Evolutionary conservation across 2,329 filamentous ascomycete species (phyloP).

Genomic region (Ophiostoma fasciatum): DNA sequence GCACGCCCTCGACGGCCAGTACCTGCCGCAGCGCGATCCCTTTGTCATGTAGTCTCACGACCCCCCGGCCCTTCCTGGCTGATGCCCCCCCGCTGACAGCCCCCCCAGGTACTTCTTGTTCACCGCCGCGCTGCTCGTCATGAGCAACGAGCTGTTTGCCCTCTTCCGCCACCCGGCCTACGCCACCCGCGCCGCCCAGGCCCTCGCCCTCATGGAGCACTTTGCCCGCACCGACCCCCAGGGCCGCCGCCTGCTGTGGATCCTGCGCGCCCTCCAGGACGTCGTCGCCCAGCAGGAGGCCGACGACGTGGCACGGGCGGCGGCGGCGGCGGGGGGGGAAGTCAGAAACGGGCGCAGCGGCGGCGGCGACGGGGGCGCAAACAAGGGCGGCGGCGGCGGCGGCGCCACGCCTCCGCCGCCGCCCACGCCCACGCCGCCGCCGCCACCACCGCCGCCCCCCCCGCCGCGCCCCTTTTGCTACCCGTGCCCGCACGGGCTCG

Average conservation of each 20-base stretch:
- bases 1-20: slow-evolving; percentile 26
- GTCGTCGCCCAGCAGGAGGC: slow-evolving; percentile 20
- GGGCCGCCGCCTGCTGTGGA: slow-evolving; percentile 32
- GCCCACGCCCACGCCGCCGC: too few species aligned
- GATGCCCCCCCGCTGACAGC: too few species aligned
- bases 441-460: too few species aligned
- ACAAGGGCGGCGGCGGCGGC: too few species aligned
- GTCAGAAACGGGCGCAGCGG: too few species aligned
- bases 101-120: slow-evolving; percentile 38
- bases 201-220: slow-evolving; percentile 33
- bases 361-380: too few species aligned
- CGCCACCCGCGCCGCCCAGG: slow-evolving; percentile 23
- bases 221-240: slow-evolving; percentile 33
- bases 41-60: slow-evolving; percentile 41
- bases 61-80: too few species aligned
- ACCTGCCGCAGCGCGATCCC: slow-evolving; percentile 36
- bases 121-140: slow-evolving; percentile 35
- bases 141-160: slow-evolving; percentile 40
- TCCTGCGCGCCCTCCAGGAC: slow-evolving; percentile 32
- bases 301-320: slow-evolving; percentile 10
- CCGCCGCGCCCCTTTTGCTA: slow-evolving; percentile 10
- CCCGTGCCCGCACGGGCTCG: slow-evolving; percentile 8
- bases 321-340: too few species aligned
- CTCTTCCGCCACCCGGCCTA: slow-evolving; percentile 31
- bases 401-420: too few species aligned